phyloP scores from a whole-genome alignment of 495 filamentous ascomycete genomes.

The Sporormia fimetaria region DNA sequence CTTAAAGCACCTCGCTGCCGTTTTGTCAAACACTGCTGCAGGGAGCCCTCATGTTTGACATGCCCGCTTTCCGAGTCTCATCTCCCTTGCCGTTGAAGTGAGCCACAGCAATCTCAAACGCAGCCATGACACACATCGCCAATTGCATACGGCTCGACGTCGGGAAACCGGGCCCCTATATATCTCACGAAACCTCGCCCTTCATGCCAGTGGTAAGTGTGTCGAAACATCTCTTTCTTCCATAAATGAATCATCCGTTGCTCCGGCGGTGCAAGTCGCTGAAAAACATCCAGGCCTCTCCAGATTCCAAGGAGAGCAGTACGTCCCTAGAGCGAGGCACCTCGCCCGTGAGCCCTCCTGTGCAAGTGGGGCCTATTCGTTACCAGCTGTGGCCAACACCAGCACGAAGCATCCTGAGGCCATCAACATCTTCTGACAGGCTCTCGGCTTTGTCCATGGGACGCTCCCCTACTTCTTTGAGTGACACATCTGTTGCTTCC shows the following conservation, averaged over 20 bases:
- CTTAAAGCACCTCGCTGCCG: constrained; percentile 24
- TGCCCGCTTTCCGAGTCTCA: constrained; percentile 28
- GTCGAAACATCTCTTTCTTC: not conserved
- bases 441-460: constrained; percentile 26
- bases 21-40: constrained; percentile 24
- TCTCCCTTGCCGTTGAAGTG: constrained; percentile 21
- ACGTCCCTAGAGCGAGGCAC: constrained; percentile 11
- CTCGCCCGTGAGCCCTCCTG: constrained; percentile 15
- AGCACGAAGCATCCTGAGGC: not conserved
- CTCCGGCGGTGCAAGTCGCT: constrained; percentile 23
- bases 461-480: constrained; percentile 28
- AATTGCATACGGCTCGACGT: constrained; percentile 27
- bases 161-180: constrained; percentile 23
- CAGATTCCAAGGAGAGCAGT: constrained; percentile 13
- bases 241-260: constrained; percentile 19
- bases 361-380: constrained; percentile 12
- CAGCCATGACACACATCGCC: constrained; percentile 29
- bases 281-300: constrained; percentile 18
- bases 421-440: constrained; percentile 26
- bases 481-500: constrained; percentile 24
- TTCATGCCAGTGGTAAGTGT: constrained; percentile 17
- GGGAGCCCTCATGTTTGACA: constrained; percentile 28
- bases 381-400: constrained; percentile 26
- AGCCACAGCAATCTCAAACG: constrained; percentile 20
- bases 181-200: constrained; percentile 24